Conservation (phyloP, 495 filamentous ascomycete genomes). For the Penicillium cinerascens region DNA sequence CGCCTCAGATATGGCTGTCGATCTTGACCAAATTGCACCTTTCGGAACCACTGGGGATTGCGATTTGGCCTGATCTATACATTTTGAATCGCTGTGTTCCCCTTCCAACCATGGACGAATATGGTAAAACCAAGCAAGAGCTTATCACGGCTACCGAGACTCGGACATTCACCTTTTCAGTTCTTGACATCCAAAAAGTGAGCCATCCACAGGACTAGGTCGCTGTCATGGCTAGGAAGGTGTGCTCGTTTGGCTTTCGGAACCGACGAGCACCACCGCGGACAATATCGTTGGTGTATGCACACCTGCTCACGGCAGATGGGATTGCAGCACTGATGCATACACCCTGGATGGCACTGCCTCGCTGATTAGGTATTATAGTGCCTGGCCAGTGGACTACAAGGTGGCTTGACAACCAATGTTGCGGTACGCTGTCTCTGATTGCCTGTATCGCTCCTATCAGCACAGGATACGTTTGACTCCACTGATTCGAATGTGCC, state of each 20-base stretch:
- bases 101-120: constrained; percentile 50
- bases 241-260: constrained; percentile 45
- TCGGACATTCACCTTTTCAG: constrained; percentile 10
- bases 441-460: constrained; percentile 51
- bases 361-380: constrained; percentile 47
- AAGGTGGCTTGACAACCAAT: constrained; percentile 37
- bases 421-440: constrained; percentile 51
- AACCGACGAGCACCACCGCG: constrained; percentile 28
- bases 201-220: constrained; percentile 38
- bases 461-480: constrained; percentile 17
- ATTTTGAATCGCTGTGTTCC: constrained; percentile 54
- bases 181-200: constrained; percentile 49
- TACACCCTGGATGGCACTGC: constrained; percentile 36
- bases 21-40: constrained; percentile 47
- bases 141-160: neutral
- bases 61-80: constrained; percentile 45
- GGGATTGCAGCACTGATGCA: constrained; percentile 43
- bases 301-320: constrained; percentile 49
- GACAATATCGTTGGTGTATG: constrained; percentile 49
- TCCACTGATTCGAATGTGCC: constrained; percentile 20
- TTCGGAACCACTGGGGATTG: constrained; percentile 36
- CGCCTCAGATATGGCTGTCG: constrained; percentile 41
- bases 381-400: constrained; percentile 50
- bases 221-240: constrained; percentile 54
- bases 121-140: constrained; percentile 46